Evolutionary conservation across 2,329 filamentous ascomycete species (phyloP).

Genomic region (Lecanoromycetidae sp.): DNA sequence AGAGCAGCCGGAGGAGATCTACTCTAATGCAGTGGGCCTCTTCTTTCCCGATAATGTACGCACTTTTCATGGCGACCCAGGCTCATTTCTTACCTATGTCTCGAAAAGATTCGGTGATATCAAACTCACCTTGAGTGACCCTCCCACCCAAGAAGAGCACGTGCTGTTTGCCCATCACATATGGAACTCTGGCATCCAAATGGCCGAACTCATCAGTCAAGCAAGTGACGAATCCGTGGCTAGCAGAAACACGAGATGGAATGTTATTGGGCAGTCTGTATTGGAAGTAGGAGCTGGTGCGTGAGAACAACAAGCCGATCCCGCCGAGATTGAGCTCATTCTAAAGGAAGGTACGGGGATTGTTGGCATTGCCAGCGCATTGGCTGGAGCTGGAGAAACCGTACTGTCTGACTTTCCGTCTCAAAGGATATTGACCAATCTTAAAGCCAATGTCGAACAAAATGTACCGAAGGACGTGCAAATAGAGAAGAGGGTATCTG

Average conservation of each 20-base stretch:
- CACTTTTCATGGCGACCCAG: conserved; percentile 24
- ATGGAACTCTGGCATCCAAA: conserved; percentile 28
- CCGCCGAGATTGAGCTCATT: neutral
- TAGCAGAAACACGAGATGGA: conserved; percentile 1
- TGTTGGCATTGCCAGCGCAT: conserved; percentile 17
- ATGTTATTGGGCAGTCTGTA: conserved; percentile 33
- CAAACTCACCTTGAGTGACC: conserved; percentile 20
- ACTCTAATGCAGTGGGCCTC: conserved; percentile 7
- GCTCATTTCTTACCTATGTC: conserved; percentile 21
- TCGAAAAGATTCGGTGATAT: conserved; percentile 22
- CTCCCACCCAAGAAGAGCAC: conserved; percentile 17
- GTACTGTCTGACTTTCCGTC: conserved; percentile 28
- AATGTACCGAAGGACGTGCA: conserved; percentile 30
- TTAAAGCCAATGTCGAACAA: conserved; percentile 35
- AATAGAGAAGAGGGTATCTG: conserved; percentile 21
- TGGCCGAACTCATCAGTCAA: conserved; percentile 37
- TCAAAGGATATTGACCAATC: conserved; percentile 24
- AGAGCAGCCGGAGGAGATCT: conserved; percentile 10
- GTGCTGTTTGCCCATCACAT: conserved; percentile 27
- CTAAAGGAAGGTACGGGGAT: conserved; percentile 15
- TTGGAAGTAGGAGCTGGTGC: conserved; percentile 50
- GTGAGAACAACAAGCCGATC: conserved; percentile 22
- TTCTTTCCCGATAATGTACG: conserved; percentile 19
- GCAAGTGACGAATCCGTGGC: conserved; percentile 8
- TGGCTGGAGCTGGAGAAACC: conserved; percentile 18